Percentiles rank a stretch among this genome's conserved stretches.
phyloP scores from a whole-genome alignment of 768 basidiomycete species.

The Mycena vitilis region DNA sequence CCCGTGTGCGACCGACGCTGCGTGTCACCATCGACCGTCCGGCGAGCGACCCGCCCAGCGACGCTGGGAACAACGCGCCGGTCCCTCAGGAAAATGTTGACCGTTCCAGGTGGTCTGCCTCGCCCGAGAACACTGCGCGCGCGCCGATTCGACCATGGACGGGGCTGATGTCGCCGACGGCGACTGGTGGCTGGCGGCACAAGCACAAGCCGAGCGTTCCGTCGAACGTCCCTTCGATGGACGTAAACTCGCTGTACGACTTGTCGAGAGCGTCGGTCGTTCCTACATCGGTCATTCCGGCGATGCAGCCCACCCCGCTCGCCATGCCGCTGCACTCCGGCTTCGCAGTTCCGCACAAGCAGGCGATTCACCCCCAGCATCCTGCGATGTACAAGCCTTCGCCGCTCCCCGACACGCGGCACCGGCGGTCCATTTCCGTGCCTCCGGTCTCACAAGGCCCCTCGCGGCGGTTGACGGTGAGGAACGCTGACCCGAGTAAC shows the following conservation, averaged over 20 bases:
- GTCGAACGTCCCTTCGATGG: conserved; percentile 45
- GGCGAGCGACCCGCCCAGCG: conserved; percentile 43
- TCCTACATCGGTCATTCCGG: neutral
- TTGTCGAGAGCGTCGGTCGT: conserved; percentile 23
- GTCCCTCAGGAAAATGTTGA: conserved; percentile 29
- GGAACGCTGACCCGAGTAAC: conserved; percentile 18
- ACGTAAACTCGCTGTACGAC: conserved; percentile 38
- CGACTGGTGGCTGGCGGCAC: conserved; percentile 43
- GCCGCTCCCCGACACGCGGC: conserved; percentile 32
- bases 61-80: conserved; percentile 25
- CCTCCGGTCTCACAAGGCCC: conserved; percentile 17
- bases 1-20: conserved; percentile 47
- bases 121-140: conserved; percentile 44
- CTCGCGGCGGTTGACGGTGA: conserved; percentile 13
- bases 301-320: conserved; percentile 34
- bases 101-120: conserved; percentile 52
- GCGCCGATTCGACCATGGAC: conserved; percentile 46
- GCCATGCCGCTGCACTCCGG: conserved; percentile 42
- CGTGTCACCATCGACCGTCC: conserved; percentile 58
- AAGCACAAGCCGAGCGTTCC: conserved; percentile 51
- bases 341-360: conserved; percentile 34
- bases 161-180: conserved; percentile 43
- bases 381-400: conserved; percentile 39
- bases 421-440: conserved; percentile 39
- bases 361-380: conserved; percentile 43